Percentiles rank a stretch among this genome's conserved stretches.
Conservation (phyloP, 2,329 filamentous ascomycete genomes). For the Penicillium hordei region DNA sequence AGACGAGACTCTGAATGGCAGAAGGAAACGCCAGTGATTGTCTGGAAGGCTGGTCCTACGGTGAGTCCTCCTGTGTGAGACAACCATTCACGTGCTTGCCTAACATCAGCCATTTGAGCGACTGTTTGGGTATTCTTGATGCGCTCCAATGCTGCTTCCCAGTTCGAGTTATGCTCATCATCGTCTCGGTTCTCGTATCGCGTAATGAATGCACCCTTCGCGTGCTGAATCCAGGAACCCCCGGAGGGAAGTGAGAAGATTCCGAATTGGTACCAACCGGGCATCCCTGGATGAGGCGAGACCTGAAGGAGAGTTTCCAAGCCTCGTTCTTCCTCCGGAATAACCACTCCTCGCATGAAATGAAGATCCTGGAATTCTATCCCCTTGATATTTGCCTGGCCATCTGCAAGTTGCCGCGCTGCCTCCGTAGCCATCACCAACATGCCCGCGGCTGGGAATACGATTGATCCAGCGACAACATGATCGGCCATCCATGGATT, state of each 20-base stretch:
- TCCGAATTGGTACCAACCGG: constrained; percentile 23
- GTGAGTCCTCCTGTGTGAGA: constrained; percentile 22
- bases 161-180: constrained; percentile 13
- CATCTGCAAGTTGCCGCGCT: constrained; percentile 19
- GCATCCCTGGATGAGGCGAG: constrained; percentile 15
- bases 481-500: constrained; percentile 51
- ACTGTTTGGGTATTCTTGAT: constrained; percentile 18
- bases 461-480: constrained; percentile 24
- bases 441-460: constrained; percentile 29
- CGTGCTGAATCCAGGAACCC: constrained; percentile 22
- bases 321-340: constrained; percentile 20
- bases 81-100: constrained; percentile 22
- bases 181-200: constrained; percentile 7
- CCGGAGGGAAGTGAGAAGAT: constrained; percentile 21
- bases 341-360: constrained; percentile 20
- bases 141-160: constrained; percentile 12
- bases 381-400: constrained; percentile 10
- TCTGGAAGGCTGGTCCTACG: constrained; percentile 19
- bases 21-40: constrained; percentile 15
- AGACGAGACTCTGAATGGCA: constrained; percentile 13
- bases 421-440: constrained; percentile 26
- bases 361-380: constrained; percentile 21
- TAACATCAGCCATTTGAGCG: constrained; percentile 14
- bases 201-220: constrained; percentile 17
- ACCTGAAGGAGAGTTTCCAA: constrained; percentile 22